phyloP scores from a whole-genome alignment of 805 yeast genomes.

The Schwanniomyces yamadae region DNA sequence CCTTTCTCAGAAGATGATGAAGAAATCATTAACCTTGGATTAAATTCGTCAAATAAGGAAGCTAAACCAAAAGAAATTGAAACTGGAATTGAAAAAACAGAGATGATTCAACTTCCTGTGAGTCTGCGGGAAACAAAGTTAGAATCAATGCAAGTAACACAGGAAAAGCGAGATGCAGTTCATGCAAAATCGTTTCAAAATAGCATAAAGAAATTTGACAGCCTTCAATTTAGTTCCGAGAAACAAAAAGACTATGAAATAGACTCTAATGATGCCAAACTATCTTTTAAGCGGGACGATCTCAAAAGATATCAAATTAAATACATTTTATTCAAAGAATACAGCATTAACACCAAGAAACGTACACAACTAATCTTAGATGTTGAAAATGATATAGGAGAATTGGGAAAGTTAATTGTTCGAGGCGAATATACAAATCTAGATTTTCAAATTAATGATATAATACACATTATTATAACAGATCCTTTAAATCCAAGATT shows the following conservation, averaged over 20 bases:
- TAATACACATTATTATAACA: conserved; percentile 60
- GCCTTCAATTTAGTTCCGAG: conserved; percentile 6
- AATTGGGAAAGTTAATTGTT: conserved; percentile 44
- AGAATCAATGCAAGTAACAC: too few relatives aligned
- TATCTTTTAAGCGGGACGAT: conserved; percentile 46
- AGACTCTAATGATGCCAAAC: conserved; percentile 23
- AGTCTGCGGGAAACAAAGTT: too few relatives aligned
- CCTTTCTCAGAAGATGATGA: conserved; percentile 21
- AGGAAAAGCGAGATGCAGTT: neutral
- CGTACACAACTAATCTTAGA: conserved; percentile 54
- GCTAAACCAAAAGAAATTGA: too few relatives aligned
- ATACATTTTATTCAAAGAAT: conserved; percentile 28
- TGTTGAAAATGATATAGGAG: conserved; percentile 42
- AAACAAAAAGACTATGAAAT: conserved; percentile 11
- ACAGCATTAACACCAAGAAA: conserved; percentile 23
- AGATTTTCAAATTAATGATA: conserved; percentile 49
- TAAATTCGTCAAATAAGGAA: too few relatives aligned
- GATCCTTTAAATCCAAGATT: conserved; percentile 36
- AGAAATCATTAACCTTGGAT: too few relatives aligned
- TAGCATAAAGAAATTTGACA: conserved; percentile 11
- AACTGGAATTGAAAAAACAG: too few relatives aligned
- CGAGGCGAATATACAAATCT: conserved; percentile 62
- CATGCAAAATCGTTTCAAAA: conserved; percentile 10
- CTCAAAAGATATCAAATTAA: conserved; percentile 50
- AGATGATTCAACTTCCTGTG: too few relatives aligned